Percentiles rank a stretch among this genome's conserved stretches.
Evolutionary conservation across 208 protist species (phyloP).

Genomic region (Zelonia costaricensis): DNA sequence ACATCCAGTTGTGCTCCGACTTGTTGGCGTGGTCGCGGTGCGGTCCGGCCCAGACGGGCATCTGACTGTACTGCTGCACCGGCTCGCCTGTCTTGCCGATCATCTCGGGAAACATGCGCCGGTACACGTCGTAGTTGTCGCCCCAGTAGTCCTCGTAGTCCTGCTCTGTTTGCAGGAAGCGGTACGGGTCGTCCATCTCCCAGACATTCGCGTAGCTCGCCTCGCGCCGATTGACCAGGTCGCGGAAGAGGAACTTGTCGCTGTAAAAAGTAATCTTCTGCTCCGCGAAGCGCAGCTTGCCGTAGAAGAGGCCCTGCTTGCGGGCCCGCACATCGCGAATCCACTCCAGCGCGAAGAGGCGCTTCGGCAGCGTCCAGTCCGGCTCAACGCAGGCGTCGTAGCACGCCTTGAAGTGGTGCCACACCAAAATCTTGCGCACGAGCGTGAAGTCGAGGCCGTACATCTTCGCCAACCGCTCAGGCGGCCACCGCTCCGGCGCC

Average conservation of each 20-base stretch:
- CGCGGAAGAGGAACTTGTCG: slow-evolving; percentile 93
- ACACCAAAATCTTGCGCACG: slow-evolving; percentile 92
- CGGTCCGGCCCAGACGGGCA: slow-evolving; percentile 91
- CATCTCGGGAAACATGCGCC: slow-evolving; percentile 94
- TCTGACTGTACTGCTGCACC: slow-evolving; percentile 93
- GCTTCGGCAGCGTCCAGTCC: slow-evolving; percentile 93
- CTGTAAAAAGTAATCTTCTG: slow-evolving; percentile 95
- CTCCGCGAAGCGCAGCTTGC: slow-evolving; percentile 92
- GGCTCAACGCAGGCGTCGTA: slow-evolving; percentile 94
- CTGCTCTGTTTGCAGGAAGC: slow-evolving; percentile 93
- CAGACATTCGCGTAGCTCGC: slow-evolving; percentile 94
- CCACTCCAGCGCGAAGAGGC: slow-evolving; percentile 93
- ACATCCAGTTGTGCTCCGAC: slow-evolving; percentile 95
- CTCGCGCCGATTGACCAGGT: slow-evolving; percentile 92
- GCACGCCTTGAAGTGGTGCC: slow-evolving; percentile 94
- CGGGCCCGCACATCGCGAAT: slow-evolving; percentile 90
- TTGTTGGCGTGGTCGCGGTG: slow-evolving; percentile 92
- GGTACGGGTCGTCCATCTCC: slow-evolving; percentile 96
- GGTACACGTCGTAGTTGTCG: slow-evolving; percentile 95
- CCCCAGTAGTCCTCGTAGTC: slow-evolving; percentile 95
- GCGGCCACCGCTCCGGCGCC: slow-evolving; percentile 93
- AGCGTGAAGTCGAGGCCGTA: slow-evolving; percentile 93
- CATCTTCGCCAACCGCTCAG: slow-evolving; percentile 93
- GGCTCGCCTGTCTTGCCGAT: slow-evolving; percentile 91
- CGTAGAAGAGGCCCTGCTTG: slow-evolving; percentile 92